Evolutionary conservation across 2,329 filamentous ascomycete species (phyloP), one percentile per base, ranked within the genome.

Genomic region (Exophiala spinifera): DNA sequence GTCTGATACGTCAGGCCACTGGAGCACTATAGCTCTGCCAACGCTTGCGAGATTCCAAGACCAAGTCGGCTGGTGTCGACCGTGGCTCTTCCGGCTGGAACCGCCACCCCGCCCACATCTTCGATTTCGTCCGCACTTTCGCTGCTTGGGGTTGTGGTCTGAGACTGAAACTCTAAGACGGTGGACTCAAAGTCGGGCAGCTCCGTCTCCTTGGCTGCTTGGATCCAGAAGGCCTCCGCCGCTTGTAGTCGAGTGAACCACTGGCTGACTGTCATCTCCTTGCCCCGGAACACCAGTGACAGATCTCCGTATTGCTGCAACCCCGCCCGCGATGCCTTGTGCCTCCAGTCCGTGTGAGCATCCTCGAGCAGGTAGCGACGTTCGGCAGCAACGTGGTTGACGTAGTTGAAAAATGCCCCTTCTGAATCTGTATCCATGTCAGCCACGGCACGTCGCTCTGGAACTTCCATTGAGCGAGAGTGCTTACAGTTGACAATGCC

Each of bases 141-240:
- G 47, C 53, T 56, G 13, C 50, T 46, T 25, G 57, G 54, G 20
- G 50, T 56, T 14, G 51, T 51, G 21, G 51, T 51, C 44, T 57
- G 50, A 25, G 51, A 52, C 23, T 55, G 44, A 23, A 48, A 57
- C 36, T 60, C 57, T 20, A 49, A 43, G 36, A 60, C 47, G 3
- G 57, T 60, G 13, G 49, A 51, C 14, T 60, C 57, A 46, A 60
- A 60, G 37, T 60, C 57, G n/a, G 57, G 57, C n/a, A 60, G 45
- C 31, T 52, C 49, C 20, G 46, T 51, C 19, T 55, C 47, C 44
- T 49, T 51, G 28, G 57, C 57, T 48, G 53, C 37, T 15, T 57
- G 49, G 17, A 55, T 44, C 57, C 57, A 59, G 15, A 56, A 43
- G 7, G 45, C 31, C 14, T 56, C 56, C n/a, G 56, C 56, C 17